Conservation (phyloP, 2,329 filamentous ascomycete species). For the Pseudohalonectria lignicola region DNA sequence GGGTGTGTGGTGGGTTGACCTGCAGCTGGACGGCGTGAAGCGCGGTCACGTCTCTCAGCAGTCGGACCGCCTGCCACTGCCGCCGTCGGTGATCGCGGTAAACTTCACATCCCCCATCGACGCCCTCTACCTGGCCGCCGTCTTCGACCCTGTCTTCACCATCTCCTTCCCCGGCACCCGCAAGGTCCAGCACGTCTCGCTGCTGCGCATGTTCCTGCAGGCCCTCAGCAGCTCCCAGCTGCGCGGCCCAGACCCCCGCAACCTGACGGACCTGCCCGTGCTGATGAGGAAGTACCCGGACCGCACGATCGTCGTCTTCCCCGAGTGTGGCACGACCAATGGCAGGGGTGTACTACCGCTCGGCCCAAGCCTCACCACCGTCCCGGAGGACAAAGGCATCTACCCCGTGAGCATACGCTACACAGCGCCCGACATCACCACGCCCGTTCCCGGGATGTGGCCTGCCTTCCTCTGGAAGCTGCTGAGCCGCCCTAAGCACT, state of each 20-base stretch:
- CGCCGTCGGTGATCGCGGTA: slow-evolving; percentile 73
- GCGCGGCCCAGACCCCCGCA: slow-evolving; percentile 22
- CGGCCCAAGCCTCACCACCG: slow-evolving; percentile 63
- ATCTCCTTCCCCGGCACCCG: slow-evolving; percentile 66
- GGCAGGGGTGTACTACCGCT: slow-evolving; percentile 81
- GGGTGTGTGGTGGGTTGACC: slow-evolving; percentile 95
- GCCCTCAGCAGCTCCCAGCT: slow-evolving; percentile 54
- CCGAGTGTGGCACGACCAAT: slow-evolving; percentile 91
- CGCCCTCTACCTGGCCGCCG: slow-evolving; percentile 83
- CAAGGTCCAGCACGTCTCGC: slow-evolving; percentile 64
- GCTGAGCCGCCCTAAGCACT: slow-evolving; percentile 74
- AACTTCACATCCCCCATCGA: slow-evolving; percentile 92
- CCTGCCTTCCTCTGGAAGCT: slow-evolving; percentile 73
- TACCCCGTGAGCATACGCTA: slow-evolving; percentile 90
- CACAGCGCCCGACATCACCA: slow-evolving; percentile 79
- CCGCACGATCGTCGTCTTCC: slow-evolving; percentile 76
- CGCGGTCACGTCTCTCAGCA: slow-evolving; percentile 76
- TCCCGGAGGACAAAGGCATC: slow-evolving; percentile 58
- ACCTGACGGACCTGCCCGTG: slow-evolving; percentile 48
- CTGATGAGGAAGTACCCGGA: slow-evolving; percentile 59
- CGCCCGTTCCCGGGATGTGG: slow-evolving; percentile 70
- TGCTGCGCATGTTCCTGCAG: slow-evolving; percentile 63
- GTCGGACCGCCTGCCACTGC: slow-evolving; percentile 62
- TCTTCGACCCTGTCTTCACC: slow-evolving; percentile 94
- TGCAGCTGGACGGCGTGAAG: slow-evolving; percentile 96